Evolutionary conservation across 1,139 yeast species (phyloP).

Genomic region (Starmera stellimalicola): DNA sequence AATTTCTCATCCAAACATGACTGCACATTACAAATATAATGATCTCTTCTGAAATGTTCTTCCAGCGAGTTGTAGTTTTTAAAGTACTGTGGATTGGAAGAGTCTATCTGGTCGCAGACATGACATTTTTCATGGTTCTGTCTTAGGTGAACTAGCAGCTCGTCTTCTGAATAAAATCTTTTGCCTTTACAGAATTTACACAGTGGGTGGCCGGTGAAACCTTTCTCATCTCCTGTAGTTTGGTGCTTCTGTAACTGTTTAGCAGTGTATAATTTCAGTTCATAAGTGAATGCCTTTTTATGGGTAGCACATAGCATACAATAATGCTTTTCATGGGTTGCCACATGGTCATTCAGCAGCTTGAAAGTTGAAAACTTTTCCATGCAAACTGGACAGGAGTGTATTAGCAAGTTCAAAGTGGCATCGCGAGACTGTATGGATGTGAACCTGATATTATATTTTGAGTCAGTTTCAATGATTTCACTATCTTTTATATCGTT

Average conservation of each 20-base stretch:
- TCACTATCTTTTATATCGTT: constrained; percentile 27
- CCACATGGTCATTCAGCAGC: constrained; percentile 56
- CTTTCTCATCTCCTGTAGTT: constrained; percentile 53
- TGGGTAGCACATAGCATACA: constrained; percentile 71
- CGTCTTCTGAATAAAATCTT: constrained; percentile 85
- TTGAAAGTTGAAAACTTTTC: constrained; percentile 39
- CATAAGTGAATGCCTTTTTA: constrained; percentile 71
- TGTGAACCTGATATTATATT: constrained; percentile 44
- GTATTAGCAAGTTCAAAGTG: constrained; percentile 44
- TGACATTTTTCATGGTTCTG: constrained; percentile 84
- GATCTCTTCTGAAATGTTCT: constrained; percentile 63
- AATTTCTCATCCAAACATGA: constrained; percentile 83
- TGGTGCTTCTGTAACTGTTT: constrained; percentile 66
- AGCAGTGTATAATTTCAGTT: constrained; percentile 52
- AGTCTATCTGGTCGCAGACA: constrained; percentile 69
- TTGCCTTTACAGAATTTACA: constrained; percentile 73
- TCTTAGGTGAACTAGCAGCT: constrained; percentile 71
- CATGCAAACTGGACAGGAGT: constrained; percentile 44
- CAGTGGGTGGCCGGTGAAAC: constrained; percentile 84
- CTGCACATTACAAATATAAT: constrained; percentile 72
- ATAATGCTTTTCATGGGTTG: constrained; percentile 49
- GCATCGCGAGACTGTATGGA: constrained; percentile 30
- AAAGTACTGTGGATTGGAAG: constrained; percentile 67
- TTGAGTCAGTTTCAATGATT: constrained; percentile 30
- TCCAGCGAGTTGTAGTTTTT: constrained; percentile 65